Evolutionary conservation across 192 early-diverging fungal species (phyloP), one percentile per base, ranked within the genome.

Genomic region (Coemansia erecta): DNA sequence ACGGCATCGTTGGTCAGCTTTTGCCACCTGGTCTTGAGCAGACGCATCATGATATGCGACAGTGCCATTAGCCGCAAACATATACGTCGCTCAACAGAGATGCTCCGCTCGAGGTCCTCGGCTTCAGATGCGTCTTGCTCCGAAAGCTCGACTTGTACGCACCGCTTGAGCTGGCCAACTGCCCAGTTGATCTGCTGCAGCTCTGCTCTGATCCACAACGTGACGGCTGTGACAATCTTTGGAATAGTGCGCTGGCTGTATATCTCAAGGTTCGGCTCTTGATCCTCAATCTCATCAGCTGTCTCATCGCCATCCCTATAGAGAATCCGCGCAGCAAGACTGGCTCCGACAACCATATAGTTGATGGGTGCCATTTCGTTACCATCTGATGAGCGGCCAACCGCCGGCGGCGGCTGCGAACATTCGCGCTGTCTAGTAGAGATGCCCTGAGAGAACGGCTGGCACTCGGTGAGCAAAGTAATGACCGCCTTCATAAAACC

Each of bases 121-220:
- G 48, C 47, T 8, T 63, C 53, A 13, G 22, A 43, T 15, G 14
- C n/a, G 1, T 60, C 58, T 3, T 47, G 66, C 41, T 26, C 11
- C 1, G 22, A 22, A 17, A 56, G 40, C 56, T 77, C 73, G 0
- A 43, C 21, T 8, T 22, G 15, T 11, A 56, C 64, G n/a, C 44
- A 40, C 10, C 57, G 64, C 17, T 50, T 58, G 2, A 77, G 50
- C 56, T 77, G 74, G 11, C 41, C 35, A 6, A 46, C 26, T 0
- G 61, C 64, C 73, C 73, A 77, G 46, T 77, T 63, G 1, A 70
- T 17, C 9, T 48, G 54, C 4, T 64, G 68, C 22, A 77, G 63
- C 56, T 77, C 73, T 4, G 40, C 9, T 28, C 44, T 58, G 37
- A 77, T 39, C 73, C 73, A 77, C 37, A 53, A 12, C 11, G 53